Evolutionary conservation across 2,329 filamentous ascomycete species (phyloP).

Genomic region (Pseudohalonectria lignicola): DNA sequence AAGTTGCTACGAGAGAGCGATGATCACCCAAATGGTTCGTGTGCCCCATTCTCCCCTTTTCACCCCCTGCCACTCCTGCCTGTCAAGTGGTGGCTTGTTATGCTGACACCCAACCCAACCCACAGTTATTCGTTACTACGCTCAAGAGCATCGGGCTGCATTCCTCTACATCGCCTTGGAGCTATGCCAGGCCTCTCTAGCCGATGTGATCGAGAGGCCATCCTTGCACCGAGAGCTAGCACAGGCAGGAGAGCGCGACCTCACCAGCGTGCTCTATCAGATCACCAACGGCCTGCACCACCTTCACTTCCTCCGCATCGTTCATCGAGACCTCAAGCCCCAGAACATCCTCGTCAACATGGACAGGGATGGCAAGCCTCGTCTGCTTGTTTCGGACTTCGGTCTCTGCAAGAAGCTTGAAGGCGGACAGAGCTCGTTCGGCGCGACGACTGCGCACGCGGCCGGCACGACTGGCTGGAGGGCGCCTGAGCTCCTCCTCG

Average conservation of each 20-base stretch:
- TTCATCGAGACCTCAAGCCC: slow-evolving; percentile 93
- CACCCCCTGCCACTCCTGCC: background rate
- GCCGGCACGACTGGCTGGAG: slow-evolving; percentile 94
- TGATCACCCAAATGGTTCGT: slow-evolving; percentile 72
- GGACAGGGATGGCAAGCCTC: slow-evolving; percentile 57
- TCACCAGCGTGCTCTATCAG: slow-evolving; percentile 74
- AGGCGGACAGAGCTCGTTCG: slow-evolving; percentile 86
- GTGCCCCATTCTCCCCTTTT: background rate
- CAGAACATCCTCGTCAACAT: slow-evolving; percentile 89
- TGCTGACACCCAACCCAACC: slow-evolving; percentile 14
- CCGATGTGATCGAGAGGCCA: slow-evolving; percentile 78
- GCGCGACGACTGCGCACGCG: slow-evolving; percentile 86
- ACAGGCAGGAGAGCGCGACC: slow-evolving; percentile 59
- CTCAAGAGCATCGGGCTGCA: slow-evolving; percentile 75
- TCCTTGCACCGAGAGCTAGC: slow-evolving; percentile 57
- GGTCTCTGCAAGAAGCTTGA: slow-evolving; percentile 96
- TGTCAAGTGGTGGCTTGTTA: background rate
- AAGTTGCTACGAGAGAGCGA: slow-evolving; percentile 85
- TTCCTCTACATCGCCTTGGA: slow-evolving; percentile 97
- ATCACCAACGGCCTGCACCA: slow-evolving; percentile 84
- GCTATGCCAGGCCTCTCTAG: slow-evolving; percentile 84
- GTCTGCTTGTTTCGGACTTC: slow-evolving; percentile 95
- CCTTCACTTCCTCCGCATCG: slow-evolving; percentile 83
- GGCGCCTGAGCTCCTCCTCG: slow-evolving; percentile 81
- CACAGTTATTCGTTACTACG: slow-evolving; percentile 85